Conservation (phyloP, 163 green algal species). For the Chlamydomonas reinhardtii region DNA sequence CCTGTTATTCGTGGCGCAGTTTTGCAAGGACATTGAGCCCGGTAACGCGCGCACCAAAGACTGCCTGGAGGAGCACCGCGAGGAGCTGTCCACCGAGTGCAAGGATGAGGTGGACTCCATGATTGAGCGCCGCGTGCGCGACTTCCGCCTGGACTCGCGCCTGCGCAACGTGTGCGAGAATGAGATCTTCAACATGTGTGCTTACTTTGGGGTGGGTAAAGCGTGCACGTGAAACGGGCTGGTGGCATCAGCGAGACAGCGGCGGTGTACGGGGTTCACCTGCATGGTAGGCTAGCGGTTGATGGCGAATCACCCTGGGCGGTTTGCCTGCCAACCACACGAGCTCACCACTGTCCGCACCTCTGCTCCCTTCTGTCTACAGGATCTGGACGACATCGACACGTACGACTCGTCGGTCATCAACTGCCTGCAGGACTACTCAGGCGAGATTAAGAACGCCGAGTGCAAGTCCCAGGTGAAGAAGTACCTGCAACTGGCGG, state of each 20-base stretch:
- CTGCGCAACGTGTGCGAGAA: constrained; percentile 70
- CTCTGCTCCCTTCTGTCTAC: neutral
- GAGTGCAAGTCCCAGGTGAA: constrained; percentile 73
- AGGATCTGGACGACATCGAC: constrained; percentile 67
- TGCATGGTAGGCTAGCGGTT: too few relatives aligned
- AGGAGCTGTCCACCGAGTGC: constrained; percentile 66
- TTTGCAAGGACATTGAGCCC: constrained; percentile 66
- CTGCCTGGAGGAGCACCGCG: constrained; percentile 72
- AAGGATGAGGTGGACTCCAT: constrained; percentile 81
- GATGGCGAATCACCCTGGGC: too few relatives aligned
- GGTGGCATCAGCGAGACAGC: neutral
- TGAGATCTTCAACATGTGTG: constrained; percentile 81
- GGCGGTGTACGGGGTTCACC: too few relatives aligned
- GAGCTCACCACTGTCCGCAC: neutral
- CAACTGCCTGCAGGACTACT: constrained; percentile 84
- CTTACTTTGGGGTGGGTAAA: constrained; percentile 60
- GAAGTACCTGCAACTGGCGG: constrained; percentile 67
- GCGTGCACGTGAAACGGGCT: constrained; percentile 19
- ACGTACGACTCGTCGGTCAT: constrained; percentile 76
- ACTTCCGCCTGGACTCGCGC: constrained; percentile 87
- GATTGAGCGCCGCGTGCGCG: constrained; percentile 79
- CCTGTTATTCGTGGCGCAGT: constrained; percentile 34
- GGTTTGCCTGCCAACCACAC: too few relatives aligned
- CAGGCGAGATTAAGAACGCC: constrained; percentile 67
- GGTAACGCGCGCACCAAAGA: constrained; percentile 62